phyloP scores from a whole-genome alignment of 2,329 filamentous ascomycete genomes.

The Proliferodiscus dingleyae region DNA sequence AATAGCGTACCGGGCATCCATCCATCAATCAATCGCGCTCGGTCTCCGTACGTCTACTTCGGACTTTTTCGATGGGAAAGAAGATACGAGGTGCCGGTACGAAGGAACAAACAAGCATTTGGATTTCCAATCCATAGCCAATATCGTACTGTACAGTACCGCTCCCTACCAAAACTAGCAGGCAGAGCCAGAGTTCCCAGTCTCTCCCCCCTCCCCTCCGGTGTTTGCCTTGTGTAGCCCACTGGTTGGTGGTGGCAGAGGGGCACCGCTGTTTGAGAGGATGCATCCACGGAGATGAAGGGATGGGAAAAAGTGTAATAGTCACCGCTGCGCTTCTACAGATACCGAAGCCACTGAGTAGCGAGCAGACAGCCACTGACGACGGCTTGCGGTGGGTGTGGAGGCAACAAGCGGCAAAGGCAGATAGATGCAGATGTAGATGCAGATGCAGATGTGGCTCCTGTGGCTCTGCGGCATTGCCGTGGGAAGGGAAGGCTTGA shows the following conservation, averaged over 20 bases:
- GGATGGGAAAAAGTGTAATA: conserved; percentile 1
- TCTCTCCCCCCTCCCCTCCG: too few species aligned
- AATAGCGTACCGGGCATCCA: too few species aligned
- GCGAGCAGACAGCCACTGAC: conserved; percentile 22
- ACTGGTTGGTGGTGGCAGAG: not conserved
- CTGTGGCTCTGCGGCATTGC: conserved; percentile 20
- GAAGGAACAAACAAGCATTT: too few species aligned
- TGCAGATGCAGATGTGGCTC: conserved; percentile 13
- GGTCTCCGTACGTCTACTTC: too few species aligned
- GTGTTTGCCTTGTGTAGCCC: too few species aligned
- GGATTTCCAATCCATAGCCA: too few species aligned
- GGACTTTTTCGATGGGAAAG: too few species aligned
- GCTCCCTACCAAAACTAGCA: not conserved
- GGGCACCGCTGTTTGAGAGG: conserved; percentile 9
- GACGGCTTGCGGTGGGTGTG: conserved; percentile 6
- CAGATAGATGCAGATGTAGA: conserved; percentile 1
- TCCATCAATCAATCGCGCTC: not conserved
- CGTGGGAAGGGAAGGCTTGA: conserved; percentile 20
- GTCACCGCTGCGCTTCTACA: too few species aligned
- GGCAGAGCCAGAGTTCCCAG: too few species aligned
- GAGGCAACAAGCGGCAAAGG: conserved; percentile 9
- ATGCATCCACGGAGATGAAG: conserved; percentile 28
- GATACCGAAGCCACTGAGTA: conserved; percentile 21
- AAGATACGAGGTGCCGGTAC: too few species aligned
- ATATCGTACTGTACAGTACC: not conserved